These are phyloP conservation scores for Hansfordia pulvinata DNA, from an alignment of 2,329 filamentous ascomycete species.

Conservation along the genomic window DNA sequence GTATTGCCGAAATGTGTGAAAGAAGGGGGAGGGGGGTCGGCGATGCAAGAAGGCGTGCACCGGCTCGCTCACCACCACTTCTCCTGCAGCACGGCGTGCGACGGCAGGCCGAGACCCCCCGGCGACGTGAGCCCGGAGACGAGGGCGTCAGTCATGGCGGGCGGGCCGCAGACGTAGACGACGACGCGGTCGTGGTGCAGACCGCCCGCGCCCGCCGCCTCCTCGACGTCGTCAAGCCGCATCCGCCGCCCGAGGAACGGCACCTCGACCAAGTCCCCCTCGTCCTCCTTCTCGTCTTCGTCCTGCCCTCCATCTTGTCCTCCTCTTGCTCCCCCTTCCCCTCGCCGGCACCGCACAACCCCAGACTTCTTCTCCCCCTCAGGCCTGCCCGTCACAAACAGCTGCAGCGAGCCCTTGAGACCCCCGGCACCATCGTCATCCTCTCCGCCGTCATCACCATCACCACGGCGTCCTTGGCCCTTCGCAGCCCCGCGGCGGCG, in stretches of 20 bases:
- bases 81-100: constrained; percentile 38
- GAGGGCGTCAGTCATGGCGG: constrained; percentile 54
- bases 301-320: no score
- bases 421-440: background rate
- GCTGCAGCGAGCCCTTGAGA: no score
- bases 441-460: constrained; percentile 10
- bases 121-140: constrained; percentile 29
- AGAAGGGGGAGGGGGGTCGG: no score
- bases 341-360: constrained; percentile 7
- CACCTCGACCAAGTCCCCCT: no score
- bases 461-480: background rate
- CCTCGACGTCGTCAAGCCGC: constrained; percentile 23
- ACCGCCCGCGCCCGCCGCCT: constrained; percentile 21
- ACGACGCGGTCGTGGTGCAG: constrained; percentile 27
- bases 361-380: constrained; percentile 3
- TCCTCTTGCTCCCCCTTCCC: no score
- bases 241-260: constrained; percentile 26
- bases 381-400: constrained; percentile 3
- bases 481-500: background rate
- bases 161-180: constrained; percentile 57
- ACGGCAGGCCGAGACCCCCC: constrained; percentile 22
- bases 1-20: no score
- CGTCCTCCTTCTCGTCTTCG: no score
- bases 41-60: no score
- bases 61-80: constrained; percentile 56